Conservation (phyloP, 2,329 filamentous ascomycete genomes). For the Nannizzia gypsea region DNA sequence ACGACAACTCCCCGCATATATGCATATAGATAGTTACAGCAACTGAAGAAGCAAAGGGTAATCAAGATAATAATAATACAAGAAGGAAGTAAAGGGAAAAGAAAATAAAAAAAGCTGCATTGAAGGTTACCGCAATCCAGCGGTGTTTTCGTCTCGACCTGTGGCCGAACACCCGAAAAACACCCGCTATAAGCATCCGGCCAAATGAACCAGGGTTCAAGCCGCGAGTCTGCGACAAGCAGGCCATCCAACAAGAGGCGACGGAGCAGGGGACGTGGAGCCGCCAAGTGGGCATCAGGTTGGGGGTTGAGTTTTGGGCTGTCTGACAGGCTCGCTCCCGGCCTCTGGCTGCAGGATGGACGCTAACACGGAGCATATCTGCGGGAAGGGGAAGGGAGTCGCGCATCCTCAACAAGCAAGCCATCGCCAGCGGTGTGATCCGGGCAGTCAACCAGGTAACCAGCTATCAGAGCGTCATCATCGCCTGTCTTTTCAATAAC, state of each 20-base stretch:
- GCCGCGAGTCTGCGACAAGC: neutral
- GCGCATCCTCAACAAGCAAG: no score
- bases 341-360: neutral
- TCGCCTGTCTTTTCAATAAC: no score
- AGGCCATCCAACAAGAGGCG: neutral
- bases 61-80: neutral
- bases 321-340: neutral
- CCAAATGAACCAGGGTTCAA: slow-evolving; percentile 1
- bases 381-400: no score
- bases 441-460: no score
- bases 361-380: neutral
- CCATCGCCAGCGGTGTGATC: no score
- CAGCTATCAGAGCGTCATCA: no score
- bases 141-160: neutral
- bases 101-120: neutral
- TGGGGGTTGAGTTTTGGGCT: neutral
- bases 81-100: neutral
- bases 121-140: neutral
- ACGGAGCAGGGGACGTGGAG: neutral
- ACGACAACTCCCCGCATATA: neutral
- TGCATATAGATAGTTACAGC: neutral
- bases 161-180: slow-evolving; percentile 1
- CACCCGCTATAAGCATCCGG: slow-evolving; percentile 1
- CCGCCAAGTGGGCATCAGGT: neutral
- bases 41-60: neutral